Evolutionary conservation across 768 basidiomycete genomes (phyloP), one percentile per base, ranked within the genome.

Genomic region (Pholiota conissans): DNA sequence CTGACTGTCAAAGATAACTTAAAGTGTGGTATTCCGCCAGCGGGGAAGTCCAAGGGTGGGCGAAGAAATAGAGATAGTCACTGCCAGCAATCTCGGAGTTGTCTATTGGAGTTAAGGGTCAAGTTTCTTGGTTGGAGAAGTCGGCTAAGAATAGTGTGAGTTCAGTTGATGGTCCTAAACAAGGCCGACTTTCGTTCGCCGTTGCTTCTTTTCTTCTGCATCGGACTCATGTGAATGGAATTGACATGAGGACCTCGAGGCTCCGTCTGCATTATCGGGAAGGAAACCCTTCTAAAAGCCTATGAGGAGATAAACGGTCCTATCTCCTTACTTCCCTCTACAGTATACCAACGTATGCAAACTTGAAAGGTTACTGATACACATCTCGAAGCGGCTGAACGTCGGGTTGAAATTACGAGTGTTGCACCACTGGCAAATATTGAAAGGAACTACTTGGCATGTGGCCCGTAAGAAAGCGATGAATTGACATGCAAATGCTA

Each of bases 141-240:
- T 35, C 9, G 18, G 30, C 50, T 27, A 52, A 52, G 50, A 52
- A 52, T 52, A 52, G 50, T 39, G 50, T 39, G 18, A 6, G 49
- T 20, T 50, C 30, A 50, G 22, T 35, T 26, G 49, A 20, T 10
- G 26, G 50, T 39, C 50, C 32, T 28, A 39, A 52, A 24, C 16
- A 39, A 32, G 32, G 20, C 16, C 4, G 30, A 39, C n/a, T 45
- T 45, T 24, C 42, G 18, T 20, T 24, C 18, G 35, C 50, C 50
- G 35, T 14, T 28, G 34, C 34, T 26, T 52, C 26, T 39, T 34
- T 37, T 52, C 50, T 24, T 35, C 18, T 26, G 42, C 18, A 45
- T 11, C 7, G 20, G 2, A 22, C 22, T 39, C 32, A 39, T 35
- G 50, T 39, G 35, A 5, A 39, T 8, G 6, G 11, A 34, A 22